A percentile compares a stretch with the other conserved stretches of the same genome.
phyloP scores from a whole-genome alignment of 1,284 basidiomycete species.

The Lentinula novae-zelandiae region DNA sequence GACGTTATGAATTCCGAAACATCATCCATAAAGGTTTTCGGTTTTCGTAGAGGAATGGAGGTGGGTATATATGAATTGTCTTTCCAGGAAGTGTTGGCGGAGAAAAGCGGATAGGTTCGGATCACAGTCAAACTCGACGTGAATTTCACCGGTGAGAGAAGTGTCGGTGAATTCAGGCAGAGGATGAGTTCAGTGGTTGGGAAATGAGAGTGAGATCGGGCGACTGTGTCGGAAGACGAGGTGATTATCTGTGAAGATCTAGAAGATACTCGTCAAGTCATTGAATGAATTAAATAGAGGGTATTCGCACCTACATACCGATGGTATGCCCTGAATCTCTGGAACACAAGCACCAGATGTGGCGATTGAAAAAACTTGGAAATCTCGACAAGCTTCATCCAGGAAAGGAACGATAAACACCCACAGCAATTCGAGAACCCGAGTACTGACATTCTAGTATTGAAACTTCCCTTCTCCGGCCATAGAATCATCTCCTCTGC shows the following conservation, averaged over 20 bases:
- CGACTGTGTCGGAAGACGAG: constrained; percentile 72
- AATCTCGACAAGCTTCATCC: no score
- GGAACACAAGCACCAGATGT: constrained; percentile 70
- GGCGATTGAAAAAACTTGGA: constrained; percentile 80
- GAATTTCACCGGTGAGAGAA: constrained; percentile 51
- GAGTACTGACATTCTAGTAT: constrained; percentile 60
- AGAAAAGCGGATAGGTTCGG: constrained; percentile 51
- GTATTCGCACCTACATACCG: constrained; percentile 54
- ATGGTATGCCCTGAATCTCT: constrained; percentile 76
- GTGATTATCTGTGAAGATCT: constrained; percentile 40
- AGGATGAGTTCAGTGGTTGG: constrained; percentile 71
- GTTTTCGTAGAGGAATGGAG: constrained; percentile 63
- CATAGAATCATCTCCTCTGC: constrained; percentile 63
- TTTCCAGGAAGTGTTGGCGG: constrained; percentile 42
- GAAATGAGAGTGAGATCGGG: constrained; percentile 68
- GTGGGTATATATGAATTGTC: constrained; percentile 57
- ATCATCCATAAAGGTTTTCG: constrained; percentile 63
- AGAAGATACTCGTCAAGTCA: background rate
- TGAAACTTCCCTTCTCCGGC: constrained; percentile 65
- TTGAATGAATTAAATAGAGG: no score
- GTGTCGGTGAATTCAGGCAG: constrained; percentile 67
- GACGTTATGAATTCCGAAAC: constrained; percentile 60
- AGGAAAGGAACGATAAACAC: background rate
- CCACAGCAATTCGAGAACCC: no score
- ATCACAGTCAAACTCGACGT: constrained; percentile 55